Conservation (phyloP, 2,329 filamentous ascomycete species). For the Saccharata proteae region DNA sequence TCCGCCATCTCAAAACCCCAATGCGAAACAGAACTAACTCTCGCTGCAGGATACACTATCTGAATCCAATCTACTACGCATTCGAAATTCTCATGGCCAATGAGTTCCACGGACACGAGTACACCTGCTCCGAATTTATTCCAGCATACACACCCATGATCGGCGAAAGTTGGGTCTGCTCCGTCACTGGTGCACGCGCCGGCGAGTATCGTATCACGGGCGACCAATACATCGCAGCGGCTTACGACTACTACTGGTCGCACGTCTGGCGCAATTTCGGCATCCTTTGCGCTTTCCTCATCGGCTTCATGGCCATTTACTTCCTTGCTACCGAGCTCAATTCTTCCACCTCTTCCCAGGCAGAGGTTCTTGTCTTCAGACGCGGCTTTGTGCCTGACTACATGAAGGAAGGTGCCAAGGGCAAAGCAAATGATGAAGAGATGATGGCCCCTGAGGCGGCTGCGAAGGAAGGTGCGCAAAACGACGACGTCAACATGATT, state of each 20-base stretch:
- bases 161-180: too few species aligned
- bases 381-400: slow-evolving; percentile 32
- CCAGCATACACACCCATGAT: too few species aligned
- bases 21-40: not conserved
- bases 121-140: slow-evolving; percentile 31
- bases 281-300: slow-evolving; percentile 51
- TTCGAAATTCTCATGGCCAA: slow-evolving; percentile 74
- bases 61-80: slow-evolving; percentile 66
- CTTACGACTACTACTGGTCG: slow-evolving; percentile 27
- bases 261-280: slow-evolving; percentile 52
- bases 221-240: slow-evolving; percentile 21
- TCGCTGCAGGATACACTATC: slow-evolving; percentile 50
- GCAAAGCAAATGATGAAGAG: slow-evolving; percentile 23
- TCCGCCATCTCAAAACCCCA: slow-evolving; percentile 64
- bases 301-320: slow-evolving; percentile 53
- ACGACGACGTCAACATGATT: slow-evolving; percentile 27
- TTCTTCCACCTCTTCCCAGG: slow-evolving; percentile 50
- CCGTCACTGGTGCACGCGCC: slow-evolving; percentile 24
- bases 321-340: slow-evolving; percentile 48
- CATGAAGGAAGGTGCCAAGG: slow-evolving; percentile 18
- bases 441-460: slow-evolving; percentile 16
- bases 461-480: slow-evolving; percentile 15
- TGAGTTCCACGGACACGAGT: slow-evolving; percentile 50
- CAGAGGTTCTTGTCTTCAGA: slow-evolving; percentile 56
- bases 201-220: slow-evolving; percentile 27